Evolutionary conservation across 164 flowering plant species (phyloP), one percentile per base, ranked within the genome.

Genomic region (Pachysandra terminalis): DNA sequence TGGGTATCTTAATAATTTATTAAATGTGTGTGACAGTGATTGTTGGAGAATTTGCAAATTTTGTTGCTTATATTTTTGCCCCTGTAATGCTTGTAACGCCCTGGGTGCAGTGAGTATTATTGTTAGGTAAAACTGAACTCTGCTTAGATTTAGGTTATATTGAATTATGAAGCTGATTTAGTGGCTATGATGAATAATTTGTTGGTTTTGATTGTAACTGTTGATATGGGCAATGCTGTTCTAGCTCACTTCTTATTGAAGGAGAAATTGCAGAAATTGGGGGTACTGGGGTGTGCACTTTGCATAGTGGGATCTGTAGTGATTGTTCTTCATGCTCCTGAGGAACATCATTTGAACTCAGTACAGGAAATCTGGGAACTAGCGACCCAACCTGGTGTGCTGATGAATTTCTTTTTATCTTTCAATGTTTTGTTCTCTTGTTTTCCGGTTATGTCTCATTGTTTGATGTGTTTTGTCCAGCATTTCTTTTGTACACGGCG

Each of bases 301-400:
- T 94, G 98, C 67, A 75, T 94, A 26, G 96, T 90, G 52, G 98
- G 98, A 14, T 91, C 97, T 0, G 80, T 81, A 0, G 61, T 88
- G n/a, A 89, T 94, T 74, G 98, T 94, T 69, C 88, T 94, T 65
- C 97, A 94, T 82, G 91, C 97, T 3, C 98, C 98, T n/a, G 78
- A 71, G 37, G 98, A 94, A 71, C 77, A 67, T 23, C 73, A 74
- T 69, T 61, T 83, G 10, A 82, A 51, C 73, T 94, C 98, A 24
- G 90, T 94, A 3, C 79, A 77, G 65, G 93, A 94, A 80, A 86
- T 94, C 16, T 94, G 98, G 98, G 80, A 65, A 53, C 70, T 94
- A 70, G 98, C 97, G 37, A 86, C 67, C 51, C 97, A 91, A 74
- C 95, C 97, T 63, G 93, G 97, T 86, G 66, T 19, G 24, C 24